These are phyloP conservation scores for Boechera retrofracta DNA, from an alignment of 345 rosid species.

Conservation along the genomic window DNA sequence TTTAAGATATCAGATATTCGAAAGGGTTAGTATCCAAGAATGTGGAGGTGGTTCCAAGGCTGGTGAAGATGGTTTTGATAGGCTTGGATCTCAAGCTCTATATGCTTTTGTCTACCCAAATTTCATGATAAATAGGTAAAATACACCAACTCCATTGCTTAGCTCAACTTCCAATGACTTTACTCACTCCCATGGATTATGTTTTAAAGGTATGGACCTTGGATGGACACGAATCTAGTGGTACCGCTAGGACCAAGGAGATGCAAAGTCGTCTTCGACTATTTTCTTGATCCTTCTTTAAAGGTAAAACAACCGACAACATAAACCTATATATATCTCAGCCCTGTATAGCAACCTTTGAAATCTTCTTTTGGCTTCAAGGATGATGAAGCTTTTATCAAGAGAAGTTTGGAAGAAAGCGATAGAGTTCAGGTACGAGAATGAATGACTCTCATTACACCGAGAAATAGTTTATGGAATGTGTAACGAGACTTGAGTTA, in stretches of 20 bases:
- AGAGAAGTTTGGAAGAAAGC: slow-evolving; percentile 73
- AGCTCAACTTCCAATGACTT: background rate
- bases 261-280: slow-evolving; percentile 85
- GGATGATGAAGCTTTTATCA: slow-evolving; percentile 69
- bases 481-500: background rate
- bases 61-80: slow-evolving; percentile 47
- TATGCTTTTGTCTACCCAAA: slow-evolving; percentile 93
- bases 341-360: background rate
- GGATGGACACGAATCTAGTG: slow-evolving; percentile 97
- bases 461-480: background rate
- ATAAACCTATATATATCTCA: background rate
- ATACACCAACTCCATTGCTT: background rate
- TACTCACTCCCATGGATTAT: slow-evolving; percentile 11
- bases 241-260: slow-evolving; percentile 74
- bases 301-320: slow-evolving; percentile 52
- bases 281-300: slow-evolving; percentile 68
- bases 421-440: slow-evolving; percentile 70
- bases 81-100: slow-evolving; percentile 81
- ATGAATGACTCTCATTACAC: background rate
- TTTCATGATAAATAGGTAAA: slow-evolving; percentile 91
- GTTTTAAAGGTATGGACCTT: slow-evolving; percentile 77
- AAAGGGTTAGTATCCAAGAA: slow-evolving; percentile 85
- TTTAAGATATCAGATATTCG: slow-evolving; percentile 54
- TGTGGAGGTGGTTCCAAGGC: slow-evolving; percentile 62
- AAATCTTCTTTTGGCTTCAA: slow-evolving; percentile 29